These are phyloP conservation scores for Cucurbitaria berberidis DNA, from an alignment of 2,329 filamentous ascomycete species.

Conservation along the genomic window DNA sequence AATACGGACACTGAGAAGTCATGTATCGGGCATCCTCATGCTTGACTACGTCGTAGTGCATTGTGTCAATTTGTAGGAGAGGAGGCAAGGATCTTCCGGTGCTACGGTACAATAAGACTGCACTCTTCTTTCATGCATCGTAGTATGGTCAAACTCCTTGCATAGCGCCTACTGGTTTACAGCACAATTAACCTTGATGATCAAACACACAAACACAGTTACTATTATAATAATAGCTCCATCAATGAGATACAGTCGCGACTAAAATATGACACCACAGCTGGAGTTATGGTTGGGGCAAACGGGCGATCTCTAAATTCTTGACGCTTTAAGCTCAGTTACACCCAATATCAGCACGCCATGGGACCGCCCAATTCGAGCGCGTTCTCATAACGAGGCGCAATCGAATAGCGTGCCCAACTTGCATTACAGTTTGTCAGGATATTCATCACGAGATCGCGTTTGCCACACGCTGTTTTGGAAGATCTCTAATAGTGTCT, in stretches of 20 bases:
- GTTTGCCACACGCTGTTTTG: slow-evolving; percentile 12
- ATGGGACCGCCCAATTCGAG: background rate
- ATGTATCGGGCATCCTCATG: background rate
- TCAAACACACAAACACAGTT: background rate
- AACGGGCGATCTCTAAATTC: background rate
- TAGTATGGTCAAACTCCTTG: background rate
- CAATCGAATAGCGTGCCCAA: slow-evolving; percentile 15
- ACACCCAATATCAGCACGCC: background rate
- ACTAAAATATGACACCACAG: background rate
- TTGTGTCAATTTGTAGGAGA: background rate
- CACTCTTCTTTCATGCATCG: background rate
- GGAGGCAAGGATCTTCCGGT: background rate
- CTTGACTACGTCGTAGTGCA: background rate
- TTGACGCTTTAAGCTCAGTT: background rate
- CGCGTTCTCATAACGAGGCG: slow-evolving; percentile 4
- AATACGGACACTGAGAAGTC: background rate
- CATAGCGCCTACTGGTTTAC: background rate
- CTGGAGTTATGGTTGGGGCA: background rate
- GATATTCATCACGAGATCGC: background rate
- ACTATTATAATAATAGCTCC: background rate
- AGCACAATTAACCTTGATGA: background rate
- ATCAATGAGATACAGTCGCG: background rate
- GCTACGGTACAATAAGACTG: background rate
- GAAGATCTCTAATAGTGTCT: background rate
- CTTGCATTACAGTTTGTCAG: background rate